A percentile compares a stretch with the other conserved stretches of the same genome.
Conservation (phyloP, 2,329 filamentous ascomycete species). For the Phaeoacremonium minimum region DNA sequence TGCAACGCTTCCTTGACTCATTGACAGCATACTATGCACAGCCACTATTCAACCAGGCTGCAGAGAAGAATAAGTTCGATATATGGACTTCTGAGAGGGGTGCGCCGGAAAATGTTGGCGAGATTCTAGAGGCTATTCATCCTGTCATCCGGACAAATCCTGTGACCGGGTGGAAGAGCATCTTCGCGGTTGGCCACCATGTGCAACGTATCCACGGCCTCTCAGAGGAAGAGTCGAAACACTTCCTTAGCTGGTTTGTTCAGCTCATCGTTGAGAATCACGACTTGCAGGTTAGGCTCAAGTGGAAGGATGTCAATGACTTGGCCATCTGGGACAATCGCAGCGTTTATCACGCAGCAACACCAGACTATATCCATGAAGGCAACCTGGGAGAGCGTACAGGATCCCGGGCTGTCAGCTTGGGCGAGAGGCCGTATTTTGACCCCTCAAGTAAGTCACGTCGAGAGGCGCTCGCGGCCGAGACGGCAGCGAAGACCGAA, state of each 20-base stretch:
- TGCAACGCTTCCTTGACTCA: constrained; percentile 53
- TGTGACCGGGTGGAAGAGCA: constrained; percentile 51
- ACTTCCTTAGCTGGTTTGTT: constrained; percentile 48
- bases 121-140: constrained; percentile 42
- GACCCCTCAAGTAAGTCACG: constrained; percentile 32
- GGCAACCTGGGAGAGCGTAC: constrained; percentile 37
- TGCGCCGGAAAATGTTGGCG: constrained; percentile 44
- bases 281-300: constrained; percentile 46
- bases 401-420: constrained; percentile 44
- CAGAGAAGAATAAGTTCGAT: constrained; percentile 35
- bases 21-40: constrained; percentile 52
- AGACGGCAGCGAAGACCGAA: neutral
- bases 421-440: constrained; percentile 51
- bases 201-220: constrained; percentile 46
- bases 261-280: constrained; percentile 32
- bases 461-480: constrained; percentile 1
- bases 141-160: constrained; percentile 54
- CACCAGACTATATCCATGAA: constrained; percentile 43
- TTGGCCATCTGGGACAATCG: constrained; percentile 56
- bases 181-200: constrained; percentile 48
- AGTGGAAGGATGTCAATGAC: constrained; percentile 41
- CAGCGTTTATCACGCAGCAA: constrained; percentile 51
- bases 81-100: constrained; percentile 42
- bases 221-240: constrained; percentile 33
- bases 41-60: constrained; percentile 43